Conservation (phyloP, 306 rosid species). For the Lathyrus oleraceus region DNA sequence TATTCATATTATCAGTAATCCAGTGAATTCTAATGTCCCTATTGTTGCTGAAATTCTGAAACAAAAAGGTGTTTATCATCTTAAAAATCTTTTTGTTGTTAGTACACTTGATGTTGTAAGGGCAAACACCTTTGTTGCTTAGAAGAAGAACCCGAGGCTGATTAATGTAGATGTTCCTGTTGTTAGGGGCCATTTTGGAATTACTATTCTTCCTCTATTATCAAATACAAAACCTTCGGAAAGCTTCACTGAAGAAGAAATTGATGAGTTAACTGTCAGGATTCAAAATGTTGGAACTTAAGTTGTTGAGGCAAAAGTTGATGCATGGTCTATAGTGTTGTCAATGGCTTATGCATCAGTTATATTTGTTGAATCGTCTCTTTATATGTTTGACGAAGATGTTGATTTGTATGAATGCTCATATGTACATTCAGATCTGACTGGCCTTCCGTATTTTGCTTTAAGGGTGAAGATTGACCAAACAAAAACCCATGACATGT, state of each 20-base stretch:
- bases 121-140: conserved; percentile 97
- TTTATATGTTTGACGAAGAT: conserved; percentile 91
- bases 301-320: conserved; percentile 98
- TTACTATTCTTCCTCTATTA: conserved; percentile 83
- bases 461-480: conserved; percentile 92
- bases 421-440: conserved; percentile 78
- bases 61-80: conserved; percentile 88
- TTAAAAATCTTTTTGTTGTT: conserved; percentile 92
- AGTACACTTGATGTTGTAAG: conserved; percentile 97
- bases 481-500: no score
- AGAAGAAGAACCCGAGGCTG: conserved; percentile 83
- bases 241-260: conserved; percentile 71
- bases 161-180: conserved; percentile 98
- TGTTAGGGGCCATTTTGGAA: conserved; percentile 94
- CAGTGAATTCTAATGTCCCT: conserved; percentile 93
- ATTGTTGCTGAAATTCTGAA: conserved; percentile 88
- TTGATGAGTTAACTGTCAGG: conserved; percentile 77
- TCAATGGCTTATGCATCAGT: conserved; percentile 99
- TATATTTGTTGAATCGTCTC: conserved; percentile 92
- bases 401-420: conserved; percentile 89
- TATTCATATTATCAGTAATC: conserved; percentile 86
- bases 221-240: conserved; percentile 82
- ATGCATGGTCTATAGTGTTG: conserved; percentile 91
- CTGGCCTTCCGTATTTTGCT: conserved; percentile 95
- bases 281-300: conserved; percentile 97